These are phyloP conservation scores for Chrysopogon serrulatus DNA, from an alignment of 176 grass and related monocot genomes.

Conservation along the genomic window DNA sequence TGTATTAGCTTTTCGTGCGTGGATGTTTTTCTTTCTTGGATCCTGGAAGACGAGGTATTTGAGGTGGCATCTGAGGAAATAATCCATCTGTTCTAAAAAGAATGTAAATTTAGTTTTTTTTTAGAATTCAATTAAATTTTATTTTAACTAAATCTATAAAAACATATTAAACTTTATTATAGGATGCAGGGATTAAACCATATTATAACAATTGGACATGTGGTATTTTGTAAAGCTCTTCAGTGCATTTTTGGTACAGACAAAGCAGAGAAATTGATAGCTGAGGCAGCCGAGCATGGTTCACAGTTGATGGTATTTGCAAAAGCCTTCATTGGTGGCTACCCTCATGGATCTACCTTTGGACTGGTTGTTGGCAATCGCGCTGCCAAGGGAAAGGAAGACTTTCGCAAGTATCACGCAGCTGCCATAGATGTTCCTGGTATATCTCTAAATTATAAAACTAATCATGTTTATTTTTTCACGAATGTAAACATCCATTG, in stretches of 20 bases:
- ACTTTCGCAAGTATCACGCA: conserved; percentile 79
- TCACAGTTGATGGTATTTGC: conserved; percentile 87
- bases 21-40: background rate
- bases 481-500: no score
- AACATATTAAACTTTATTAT: no score
- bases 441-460: conserved; percentile 17
- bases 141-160: no score
- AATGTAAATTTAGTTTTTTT: no score
- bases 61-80: background rate
- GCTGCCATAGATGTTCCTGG: conserved; percentile 91
- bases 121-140: no score
- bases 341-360: conserved; percentile 78
- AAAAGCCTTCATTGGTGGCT: conserved; percentile 84
- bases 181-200: no score
- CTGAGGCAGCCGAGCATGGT: conserved; percentile 70
- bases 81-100: no score
- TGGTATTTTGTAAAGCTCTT: background rate
- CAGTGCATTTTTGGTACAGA: conserved; percentile 35
- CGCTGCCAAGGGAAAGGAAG: conserved; percentile 73
- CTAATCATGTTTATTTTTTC: no score
- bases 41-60: background rate
- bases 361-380: conserved; percentile 70
- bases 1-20: background rate
- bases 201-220: background rate
- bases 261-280: conserved; percentile 80